phyloP scores from a whole-genome alignment of 805 yeast genomes.

The Metschnikowia chrysomelidarum region DNA sequence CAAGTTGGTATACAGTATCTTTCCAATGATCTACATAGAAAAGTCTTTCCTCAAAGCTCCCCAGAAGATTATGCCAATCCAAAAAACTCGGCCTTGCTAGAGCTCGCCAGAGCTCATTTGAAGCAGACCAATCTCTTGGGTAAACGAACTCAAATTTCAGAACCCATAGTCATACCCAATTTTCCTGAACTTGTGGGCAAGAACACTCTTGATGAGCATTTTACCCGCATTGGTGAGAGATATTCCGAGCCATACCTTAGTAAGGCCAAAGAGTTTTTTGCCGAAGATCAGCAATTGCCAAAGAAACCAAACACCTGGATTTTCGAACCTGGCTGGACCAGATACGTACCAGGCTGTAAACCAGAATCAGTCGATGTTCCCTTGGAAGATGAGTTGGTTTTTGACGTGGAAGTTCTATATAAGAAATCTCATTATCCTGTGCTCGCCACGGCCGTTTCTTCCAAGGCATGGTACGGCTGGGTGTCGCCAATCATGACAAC shows the following conservation, averaged over 20 bases:
- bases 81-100: conserved; percentile 30
- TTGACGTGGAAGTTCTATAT: conserved; percentile 88
- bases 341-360: conserved; percentile 54
- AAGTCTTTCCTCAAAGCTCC: conserved; percentile 51
- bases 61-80: conserved; percentile 28
- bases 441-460: conserved; percentile 76
- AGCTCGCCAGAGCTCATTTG: conserved; percentile 61
- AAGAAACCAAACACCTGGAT: conserved; percentile 56
- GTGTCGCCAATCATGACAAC: conserved; percentile 74
- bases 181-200: conserved; percentile 75
- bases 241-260: conserved; percentile 59
- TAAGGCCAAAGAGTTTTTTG: conserved; percentile 45
- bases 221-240: conserved; percentile 61
- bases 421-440: conserved; percentile 72
- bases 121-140: conserved; percentile 66
- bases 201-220: conserved; percentile 77
- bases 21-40: conserved; percentile 54
- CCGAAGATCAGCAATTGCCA: conserved; percentile 28
- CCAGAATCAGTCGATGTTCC: conserved; percentile 70
- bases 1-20: conserved; percentile 81
- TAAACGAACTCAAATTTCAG: conserved; percentile 60
- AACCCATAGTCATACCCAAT: conserved; percentile 54
- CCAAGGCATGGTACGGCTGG: conserved; percentile 91
- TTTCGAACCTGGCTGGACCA: conserved; percentile 73
- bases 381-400: conserved; percentile 65